These are phyloP conservation scores for Ophiocordyceps australis DNA, from an alignment of 2,329 filamentous ascomycete species.

Conservation along the genomic window DNA sequence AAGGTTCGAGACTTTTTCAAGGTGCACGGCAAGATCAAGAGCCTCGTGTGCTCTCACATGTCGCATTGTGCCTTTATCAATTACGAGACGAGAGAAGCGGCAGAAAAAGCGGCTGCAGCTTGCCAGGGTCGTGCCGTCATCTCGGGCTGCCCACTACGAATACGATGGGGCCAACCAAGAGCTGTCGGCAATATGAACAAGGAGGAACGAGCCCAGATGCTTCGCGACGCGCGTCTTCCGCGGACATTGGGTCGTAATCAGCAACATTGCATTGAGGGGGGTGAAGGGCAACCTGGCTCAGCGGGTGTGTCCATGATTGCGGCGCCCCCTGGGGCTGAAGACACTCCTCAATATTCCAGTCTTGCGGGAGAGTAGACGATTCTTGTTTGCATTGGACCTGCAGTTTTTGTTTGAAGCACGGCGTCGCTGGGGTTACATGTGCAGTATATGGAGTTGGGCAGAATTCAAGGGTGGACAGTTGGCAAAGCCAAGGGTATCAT, in stretches of 20 bases:
- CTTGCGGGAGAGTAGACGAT: slow-evolving; percentile 53
- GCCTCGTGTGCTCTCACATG: slow-evolving; percentile 87
- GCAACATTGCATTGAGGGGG: slow-evolving; percentile 13
- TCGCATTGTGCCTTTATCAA: slow-evolving; percentile 96
- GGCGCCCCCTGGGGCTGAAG: slow-evolving; percentile 60
- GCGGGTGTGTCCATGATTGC: slow-evolving; percentile 40
- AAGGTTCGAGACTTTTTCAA: slow-evolving; percentile 84
- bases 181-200: slow-evolving; percentile 82
- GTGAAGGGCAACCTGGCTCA: slow-evolving; percentile 10
- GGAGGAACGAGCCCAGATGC: slow-evolving; percentile 66
- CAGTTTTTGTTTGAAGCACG: too few relatives aligned
- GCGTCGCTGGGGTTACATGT: too few relatives aligned
- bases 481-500: too few relatives aligned
- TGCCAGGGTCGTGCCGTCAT: slow-evolving; percentile 83
- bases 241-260: slow-evolving; percentile 6
- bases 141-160: slow-evolving; percentile 72
- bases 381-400: slow-evolving; percentile 1
- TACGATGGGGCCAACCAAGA: slow-evolving; percentile 87
- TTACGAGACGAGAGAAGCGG: slow-evolving; percentile 67
- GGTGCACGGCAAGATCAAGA: slow-evolving; percentile 75
- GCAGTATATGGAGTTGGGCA: too few relatives aligned
- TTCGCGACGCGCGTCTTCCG: slow-evolving; percentile 46
- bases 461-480: too few relatives aligned
- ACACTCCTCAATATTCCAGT: slow-evolving; percentile 65
- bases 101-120: slow-evolving; percentile 68